Conservation (phyloP, 2,329 filamentous ascomycete species). For the Aspergillus melleus region DNA sequence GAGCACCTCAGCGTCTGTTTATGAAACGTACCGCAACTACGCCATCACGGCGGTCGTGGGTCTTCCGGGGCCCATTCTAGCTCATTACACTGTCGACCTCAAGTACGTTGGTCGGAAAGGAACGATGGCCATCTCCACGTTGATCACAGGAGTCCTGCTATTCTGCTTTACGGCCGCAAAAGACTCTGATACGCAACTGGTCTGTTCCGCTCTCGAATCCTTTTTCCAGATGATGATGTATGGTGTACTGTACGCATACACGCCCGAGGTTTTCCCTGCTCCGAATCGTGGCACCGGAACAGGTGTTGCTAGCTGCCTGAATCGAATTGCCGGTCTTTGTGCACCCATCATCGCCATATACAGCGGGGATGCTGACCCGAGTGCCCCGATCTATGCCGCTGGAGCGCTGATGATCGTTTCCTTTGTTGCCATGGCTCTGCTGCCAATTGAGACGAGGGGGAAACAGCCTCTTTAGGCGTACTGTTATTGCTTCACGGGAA, state of each 20-base stretch:
- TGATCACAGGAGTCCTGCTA: constrained; percentile 55
- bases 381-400: background rate
- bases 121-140: constrained; percentile 55
- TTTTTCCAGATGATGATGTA: constrained; percentile 58
- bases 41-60: constrained; percentile 76
- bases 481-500: no score
- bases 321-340: constrained; percentile 43
- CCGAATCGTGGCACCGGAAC: constrained; percentile 54
- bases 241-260: constrained; percentile 56
- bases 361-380: background rate
- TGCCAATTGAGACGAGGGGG: background rate
- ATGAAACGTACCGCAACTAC: constrained; percentile 71
- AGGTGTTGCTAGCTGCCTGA: constrained; percentile 43
- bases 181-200: constrained; percentile 50
- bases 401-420: background rate
- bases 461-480: background rate
- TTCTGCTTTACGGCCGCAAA: constrained; percentile 56
- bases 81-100: constrained; percentile 69
- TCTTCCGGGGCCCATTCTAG: constrained; percentile 73
- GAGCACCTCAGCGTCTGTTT: constrained; percentile 53
- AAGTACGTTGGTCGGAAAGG: constrained; percentile 63
- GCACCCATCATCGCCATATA: constrained; percentile 39
- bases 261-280: constrained; percentile 56
- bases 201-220: constrained; percentile 51
- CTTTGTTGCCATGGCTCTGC: background rate